phyloP scores from a whole-genome alignment of 2,329 filamentous ascomycete species.

The Diaporthe capsici region DNA sequence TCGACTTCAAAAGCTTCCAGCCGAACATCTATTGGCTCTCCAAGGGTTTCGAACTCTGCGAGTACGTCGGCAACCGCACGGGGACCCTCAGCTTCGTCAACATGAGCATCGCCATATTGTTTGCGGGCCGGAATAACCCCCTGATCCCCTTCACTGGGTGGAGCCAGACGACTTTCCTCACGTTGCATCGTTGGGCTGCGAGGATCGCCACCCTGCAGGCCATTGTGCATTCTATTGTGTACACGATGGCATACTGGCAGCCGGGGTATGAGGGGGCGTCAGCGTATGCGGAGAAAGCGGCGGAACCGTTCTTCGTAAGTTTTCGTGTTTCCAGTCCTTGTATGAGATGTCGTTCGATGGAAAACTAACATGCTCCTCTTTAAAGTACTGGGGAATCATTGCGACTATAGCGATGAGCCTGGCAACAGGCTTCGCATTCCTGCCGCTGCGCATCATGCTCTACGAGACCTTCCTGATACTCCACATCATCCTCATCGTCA shows the following conservation, averaged over 20 bases:
- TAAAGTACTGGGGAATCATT: conserved; percentile 43
- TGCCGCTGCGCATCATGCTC: conserved; percentile 46
- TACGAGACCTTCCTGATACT: conserved; percentile 66
- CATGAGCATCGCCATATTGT: conserved; percentile 75
- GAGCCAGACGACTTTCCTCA: conserved; percentile 76
- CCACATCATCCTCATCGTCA: conserved; percentile 66
- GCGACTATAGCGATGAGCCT: conserved; percentile 62
- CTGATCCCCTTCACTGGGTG: conserved; percentile 79
- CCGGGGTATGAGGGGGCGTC: conserved; percentile 10
- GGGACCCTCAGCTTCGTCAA: conserved; percentile 76
- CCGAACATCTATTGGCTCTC: conserved; percentile 47
- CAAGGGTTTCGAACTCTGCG: background rate
- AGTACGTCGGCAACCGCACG: conserved; percentile 73
- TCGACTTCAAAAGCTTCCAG: conserved; percentile 47
- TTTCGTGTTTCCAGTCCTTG: too few relatives aligned
- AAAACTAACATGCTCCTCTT: background rate
- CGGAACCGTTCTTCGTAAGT: conserved; percentile 14
- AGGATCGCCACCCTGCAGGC: conserved; percentile 74
- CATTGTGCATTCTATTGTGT: conserved; percentile 73
- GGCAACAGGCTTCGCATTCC: conserved; percentile 62
- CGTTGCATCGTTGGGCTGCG: conserved; percentile 77
- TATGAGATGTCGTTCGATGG: accelerated
- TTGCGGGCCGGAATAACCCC: conserved; percentile 76
- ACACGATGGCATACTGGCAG: conserved; percentile 15
- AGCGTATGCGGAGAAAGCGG: conserved; percentile 3